Evolutionary conservation across 2,329 filamentous ascomycete genomes (phyloP).

Genomic region (Arthrobotrys musiformis): DNA sequence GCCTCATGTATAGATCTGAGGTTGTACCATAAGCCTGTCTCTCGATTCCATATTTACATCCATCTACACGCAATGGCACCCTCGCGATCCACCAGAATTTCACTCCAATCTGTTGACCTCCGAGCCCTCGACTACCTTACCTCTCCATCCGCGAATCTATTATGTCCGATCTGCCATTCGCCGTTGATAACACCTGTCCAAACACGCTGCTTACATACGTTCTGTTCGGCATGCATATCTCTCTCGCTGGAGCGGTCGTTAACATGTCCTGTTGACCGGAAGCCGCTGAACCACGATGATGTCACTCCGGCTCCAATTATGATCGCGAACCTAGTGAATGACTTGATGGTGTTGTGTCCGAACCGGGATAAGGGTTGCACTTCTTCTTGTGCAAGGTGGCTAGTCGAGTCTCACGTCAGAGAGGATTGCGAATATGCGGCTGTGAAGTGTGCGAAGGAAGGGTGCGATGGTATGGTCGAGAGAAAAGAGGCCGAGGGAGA

Average conservation of each 20-base stretch:
- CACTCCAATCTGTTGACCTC: slow-evolving; percentile 59
- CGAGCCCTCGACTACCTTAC: slow-evolving; percentile 62
- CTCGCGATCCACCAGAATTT: slow-evolving; percentile 40
- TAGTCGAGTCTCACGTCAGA: slow-evolving; percentile 69
- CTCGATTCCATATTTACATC: neutral
- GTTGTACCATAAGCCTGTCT: neutral
- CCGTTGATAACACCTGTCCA: slow-evolving; percentile 72
- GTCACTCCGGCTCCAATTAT: slow-evolving; percentile 64
- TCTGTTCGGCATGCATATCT: slow-evolving; percentile 69
- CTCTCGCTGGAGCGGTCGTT: slow-evolving; percentile 57
- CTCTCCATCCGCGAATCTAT: slow-evolving; percentile 62
- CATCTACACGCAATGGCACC: slow-evolving; percentile 15
- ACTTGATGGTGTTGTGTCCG: slow-evolving; percentile 71
- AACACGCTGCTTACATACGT: slow-evolving; percentile 73
- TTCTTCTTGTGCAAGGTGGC: slow-evolving; percentile 67
- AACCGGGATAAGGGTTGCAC: slow-evolving; percentile 68
- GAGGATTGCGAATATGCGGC: slow-evolving; percentile 70
- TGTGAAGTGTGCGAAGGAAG: slow-evolving; percentile 69
- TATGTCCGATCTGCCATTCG: slow-evolving; percentile 68
- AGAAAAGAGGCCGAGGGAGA: slow-evolving; percentile 66
- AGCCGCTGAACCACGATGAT: slow-evolving; percentile 57
- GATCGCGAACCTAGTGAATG: slow-evolving; percentile 72
- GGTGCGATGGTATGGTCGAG: slow-evolving; percentile 68
- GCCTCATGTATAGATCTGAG: slow-evolving; percentile 3
- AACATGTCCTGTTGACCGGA: slow-evolving; percentile 59